Percentiles rank a stretch among this genome's conserved stretches.
phyloP scores from a whole-genome alignment of 2,329 filamentous ascomycete genomes.

The Ophiostoma sp. region DNA sequence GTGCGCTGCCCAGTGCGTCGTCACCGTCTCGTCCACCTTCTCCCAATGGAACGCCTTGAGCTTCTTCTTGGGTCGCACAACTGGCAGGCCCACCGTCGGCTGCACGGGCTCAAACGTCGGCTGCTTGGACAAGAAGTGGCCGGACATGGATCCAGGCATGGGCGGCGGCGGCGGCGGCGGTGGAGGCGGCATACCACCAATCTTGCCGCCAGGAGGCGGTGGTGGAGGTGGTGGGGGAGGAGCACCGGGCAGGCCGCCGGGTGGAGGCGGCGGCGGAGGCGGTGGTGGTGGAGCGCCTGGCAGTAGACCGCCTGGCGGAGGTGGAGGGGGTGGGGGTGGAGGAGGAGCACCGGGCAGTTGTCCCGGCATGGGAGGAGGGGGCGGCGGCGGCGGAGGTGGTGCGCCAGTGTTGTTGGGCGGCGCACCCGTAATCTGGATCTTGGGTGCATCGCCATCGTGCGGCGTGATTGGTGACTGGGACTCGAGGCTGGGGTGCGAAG shows the following conservation, averaged over 20 bases:
- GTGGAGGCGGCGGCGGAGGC: conserved; percentile 37
- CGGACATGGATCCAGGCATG: conserved; percentile 66
- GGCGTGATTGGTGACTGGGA: conserved; percentile 68
- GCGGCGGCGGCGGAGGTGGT: conserved; percentile 54
- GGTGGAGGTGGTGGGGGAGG: conserved; percentile 38
- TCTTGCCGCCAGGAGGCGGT: conserved; percentile 43
- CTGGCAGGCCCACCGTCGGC: conserved; percentile 65
- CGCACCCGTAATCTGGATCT: conserved; percentile 56
- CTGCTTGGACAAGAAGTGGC: conserved; percentile 72
- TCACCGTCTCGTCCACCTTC: conserved; percentile 89
- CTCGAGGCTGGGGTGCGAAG: conserved; percentile 73
- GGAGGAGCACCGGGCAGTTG: conserved; percentile 34
- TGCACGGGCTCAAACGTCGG: conserved; percentile 52
- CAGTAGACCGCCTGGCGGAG: conserved; percentile 49
- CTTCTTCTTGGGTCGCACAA: conserved; percentile 95
- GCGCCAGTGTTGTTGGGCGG: neutral
- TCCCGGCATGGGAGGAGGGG: conserved; percentile 46
- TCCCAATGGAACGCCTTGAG: conserved; percentile 99
- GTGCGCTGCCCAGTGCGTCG: conserved; percentile 89
- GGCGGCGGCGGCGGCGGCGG: conserved; percentile 44
- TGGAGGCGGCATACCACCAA: conserved; percentile 38
- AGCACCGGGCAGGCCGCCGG: conserved; percentile 41
- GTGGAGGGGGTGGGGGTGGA: conserved; percentile 43
- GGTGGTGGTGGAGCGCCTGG: conserved; percentile 46
- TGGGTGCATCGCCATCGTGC: conserved; percentile 59